These are phyloP conservation scores for Marasmius fiardii DNA, from an alignment of 1,284 basidiomycete species.

Conservation along the genomic window DNA sequence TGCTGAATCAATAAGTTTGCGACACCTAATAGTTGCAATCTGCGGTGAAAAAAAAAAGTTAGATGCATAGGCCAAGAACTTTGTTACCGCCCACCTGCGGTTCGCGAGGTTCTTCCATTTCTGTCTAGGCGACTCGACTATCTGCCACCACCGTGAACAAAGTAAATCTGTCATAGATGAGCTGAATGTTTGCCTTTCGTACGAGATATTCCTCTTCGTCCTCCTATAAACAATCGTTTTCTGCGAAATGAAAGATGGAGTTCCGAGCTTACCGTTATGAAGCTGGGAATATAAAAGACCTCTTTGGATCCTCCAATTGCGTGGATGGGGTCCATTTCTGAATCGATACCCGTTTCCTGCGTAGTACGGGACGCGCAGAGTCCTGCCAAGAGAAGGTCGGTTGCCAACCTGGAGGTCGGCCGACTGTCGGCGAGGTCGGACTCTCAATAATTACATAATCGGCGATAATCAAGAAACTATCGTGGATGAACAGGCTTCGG, in stretches of 20 bases:
- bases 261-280: constrained; percentile 52
- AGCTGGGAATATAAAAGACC: constrained; percentile 75
- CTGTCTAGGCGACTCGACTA: constrained; percentile 71
- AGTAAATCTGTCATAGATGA: background rate
- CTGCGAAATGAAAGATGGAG: background rate
- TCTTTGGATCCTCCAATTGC: constrained; percentile 36
- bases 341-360: background rate
- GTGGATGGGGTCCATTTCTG: constrained; percentile 17
- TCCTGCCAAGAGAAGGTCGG: no score
- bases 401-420: no score
- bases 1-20: background rate
- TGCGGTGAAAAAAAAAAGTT: constrained; percentile 24
- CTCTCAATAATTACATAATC: no score
- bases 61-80: background rate
- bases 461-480: no score
- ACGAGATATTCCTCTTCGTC: constrained; percentile 80
- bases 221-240: constrained; percentile 19
- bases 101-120: constrained; percentile 86
- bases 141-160: constrained; percentile 36
- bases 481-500: no score
- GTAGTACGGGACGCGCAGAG: no score
- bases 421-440: no score
- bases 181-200: constrained; percentile 52
- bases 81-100: constrained; percentile 52
- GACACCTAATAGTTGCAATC: constrained; percentile 76